Base-by-base conservation (phyloP, 2,329 filamentous ascomycete species). In the Apiospora aurea region DNA sequence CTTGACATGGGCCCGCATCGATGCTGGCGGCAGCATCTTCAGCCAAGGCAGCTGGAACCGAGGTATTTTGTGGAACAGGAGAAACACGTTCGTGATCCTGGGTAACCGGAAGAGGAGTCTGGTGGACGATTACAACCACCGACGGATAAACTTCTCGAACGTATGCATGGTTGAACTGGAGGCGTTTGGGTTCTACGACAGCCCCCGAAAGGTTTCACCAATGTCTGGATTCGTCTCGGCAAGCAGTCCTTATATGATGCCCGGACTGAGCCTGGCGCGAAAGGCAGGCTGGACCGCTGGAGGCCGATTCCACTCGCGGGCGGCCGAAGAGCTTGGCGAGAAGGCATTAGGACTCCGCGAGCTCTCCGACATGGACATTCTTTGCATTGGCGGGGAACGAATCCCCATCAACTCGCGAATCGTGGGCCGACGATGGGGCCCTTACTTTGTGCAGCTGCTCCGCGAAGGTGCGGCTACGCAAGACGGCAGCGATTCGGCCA, bases 11-110 rank as follows among this genome's bases (percentile, higher is more conserved):
- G 95, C 93, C 71, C 93, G 96, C 11, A 98, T 99, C 75, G 96
- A 99, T 82, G 96, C 95, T 0, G 96, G 95, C 34, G 95, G 94
- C 11, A 95, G 92, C 74, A 95, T 98, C 3, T 98, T 99, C 81
- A 96, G 94, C 78, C 94, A 97, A 80, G 96, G 96, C 64, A 98
- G 96, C 82, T 99, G 96, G 96, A 99, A 99, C 80, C 89, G 96
- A 72, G 96, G 96, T 53, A 90, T 99, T 43, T 83, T 99, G 10
- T 99, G 96, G 96, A 93, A 94, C 78, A 90, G 96, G 61, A 90
- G 96, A 74, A 99, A 98, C 80, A 94, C 94, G 0, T 99, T 98
- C 83, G 95, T 98, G 46, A 96, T 99, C 74, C 87, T 99, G 49
- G 96, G 96, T 67, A 97, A 98, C 81, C 90, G 96, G 49, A 97